Base-by-base conservation (phyloP, 2,329 filamentous ascomycete species). In the Chaetomium sp. region DNA sequence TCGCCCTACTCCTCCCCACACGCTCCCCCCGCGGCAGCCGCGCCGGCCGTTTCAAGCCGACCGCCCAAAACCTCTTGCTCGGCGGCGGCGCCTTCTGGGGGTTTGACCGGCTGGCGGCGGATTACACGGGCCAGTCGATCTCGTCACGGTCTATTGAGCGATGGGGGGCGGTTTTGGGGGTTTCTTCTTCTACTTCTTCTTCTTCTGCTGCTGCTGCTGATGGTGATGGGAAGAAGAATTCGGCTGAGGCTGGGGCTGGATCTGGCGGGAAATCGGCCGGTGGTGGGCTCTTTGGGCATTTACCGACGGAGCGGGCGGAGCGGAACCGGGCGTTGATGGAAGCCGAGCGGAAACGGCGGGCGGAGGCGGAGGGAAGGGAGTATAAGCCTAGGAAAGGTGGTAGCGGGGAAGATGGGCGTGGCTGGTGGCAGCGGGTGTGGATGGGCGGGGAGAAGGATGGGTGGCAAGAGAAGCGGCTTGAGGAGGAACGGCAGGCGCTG, bases 261-360 rank as follows among this genome's bases (percentile, higher is more conserved):
- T 27, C 19, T 27, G 19, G 19, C 19, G 19, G 19, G 19, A 27
- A 27, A 27, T 27, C 19, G 19, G 19, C 19, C 3, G 19, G 19
- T 27, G 19, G 19, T 27, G 49, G 44, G 14, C 6, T 43, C 2
- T 10, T 46, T 12, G 74, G 75, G 58, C 76, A 73, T 47, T 74
- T 78, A 52, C 79, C 87, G 12, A 81, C 80, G 43, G 83, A 86
- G 62, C 73, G 73, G 52, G 79, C 80, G 19, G 69, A 68, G 66
- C 70, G 71, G 63, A 79, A 73, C 27, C 76, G 76, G 68, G 68
- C 68, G 61, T 68, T 76, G 48, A 69, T 81, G 49, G 72, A 71
- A 52, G 74, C 76, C 57, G 78, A 80, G 65, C 68, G 68, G 53
- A 71, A 71, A 67, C 54, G 64, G 58, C 65, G 69, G 41, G 65